Conservation (phyloP, 805 yeast genomes). For the Metschnikowia lachancei region DNA sequence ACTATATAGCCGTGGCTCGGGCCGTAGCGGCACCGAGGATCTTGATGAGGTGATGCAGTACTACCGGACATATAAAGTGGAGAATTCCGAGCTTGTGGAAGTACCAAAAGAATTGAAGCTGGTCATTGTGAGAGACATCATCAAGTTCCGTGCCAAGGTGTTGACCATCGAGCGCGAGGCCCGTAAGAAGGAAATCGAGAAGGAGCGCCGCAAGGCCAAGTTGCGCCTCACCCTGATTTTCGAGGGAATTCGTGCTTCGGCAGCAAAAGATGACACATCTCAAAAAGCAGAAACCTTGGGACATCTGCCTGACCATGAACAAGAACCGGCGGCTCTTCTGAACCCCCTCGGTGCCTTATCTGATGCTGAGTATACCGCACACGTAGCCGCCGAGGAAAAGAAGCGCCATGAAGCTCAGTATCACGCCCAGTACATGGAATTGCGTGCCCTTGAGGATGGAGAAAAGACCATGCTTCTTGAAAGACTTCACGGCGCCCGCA, state of each 20-base stretch:
- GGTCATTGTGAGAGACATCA: constrained; percentile 49
- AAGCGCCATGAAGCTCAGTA: constrained; percentile 25
- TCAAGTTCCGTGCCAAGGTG: constrained; percentile 56
- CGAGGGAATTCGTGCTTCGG: constrained; percentile 35
- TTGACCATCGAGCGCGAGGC: constrained; percentile 50
- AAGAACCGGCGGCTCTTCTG: constrained; percentile 3
- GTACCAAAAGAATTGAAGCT: constrained; percentile 55
- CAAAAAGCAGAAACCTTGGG: constrained; percentile 16
- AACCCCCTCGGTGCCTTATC: constrained; percentile 11
- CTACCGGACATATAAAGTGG: constrained; percentile 48
- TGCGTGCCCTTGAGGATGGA: constrained; percentile 18
- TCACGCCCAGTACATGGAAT: constrained; percentile 7
- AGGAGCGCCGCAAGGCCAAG: constrained; percentile 50
- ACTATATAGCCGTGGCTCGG: constrained; percentile 21
- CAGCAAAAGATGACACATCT: constrained; percentile 15
- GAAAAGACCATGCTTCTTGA: constrained; percentile 24
- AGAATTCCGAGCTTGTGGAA: constrained; percentile 54
- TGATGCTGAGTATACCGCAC: constrained; percentile 31
- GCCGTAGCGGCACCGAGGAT: constrained; percentile 33
- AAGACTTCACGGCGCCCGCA: constrained; percentile 21
- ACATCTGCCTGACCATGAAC: too few relatives aligned
- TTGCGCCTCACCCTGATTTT: constrained; percentile 45
- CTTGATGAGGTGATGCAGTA: constrained; percentile 35
- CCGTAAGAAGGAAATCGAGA: constrained; percentile 46
- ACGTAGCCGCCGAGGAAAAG: constrained; percentile 5